Evolutionary conservation across 805 yeast species (phyloP).

Genomic region (Pichia cephalocereana): DNA sequence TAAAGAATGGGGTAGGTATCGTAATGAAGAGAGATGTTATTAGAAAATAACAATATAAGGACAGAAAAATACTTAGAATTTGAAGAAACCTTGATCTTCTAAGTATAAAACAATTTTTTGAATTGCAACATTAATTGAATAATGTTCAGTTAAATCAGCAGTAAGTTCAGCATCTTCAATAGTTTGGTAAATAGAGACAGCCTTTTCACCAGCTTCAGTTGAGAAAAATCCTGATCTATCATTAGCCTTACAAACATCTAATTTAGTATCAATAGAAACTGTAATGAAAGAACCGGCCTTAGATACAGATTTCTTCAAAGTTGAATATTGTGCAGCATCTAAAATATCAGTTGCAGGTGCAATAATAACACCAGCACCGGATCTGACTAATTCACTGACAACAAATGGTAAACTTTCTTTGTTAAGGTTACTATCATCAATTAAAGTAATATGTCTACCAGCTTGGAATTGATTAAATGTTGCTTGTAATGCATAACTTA

Average conservation of each 20-base stretch:
- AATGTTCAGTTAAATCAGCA: slow-evolving; percentile 39
- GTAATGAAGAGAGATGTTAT: neutral
- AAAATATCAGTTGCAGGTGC: slow-evolving; percentile 40
- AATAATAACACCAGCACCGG: slow-evolving; percentile 89
- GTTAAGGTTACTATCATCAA: slow-evolving; percentile 28
- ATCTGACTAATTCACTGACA: slow-evolving; percentile 65
- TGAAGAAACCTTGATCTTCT: slow-evolving; percentile 78
- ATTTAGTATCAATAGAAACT: slow-evolving; percentile 43
- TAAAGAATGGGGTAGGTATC: too few relatives aligned
- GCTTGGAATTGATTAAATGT: slow-evolving; percentile 85
- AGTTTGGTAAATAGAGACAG: slow-evolving; percentile 36
- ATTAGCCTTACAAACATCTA: slow-evolving; percentile 34
- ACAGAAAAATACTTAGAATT: slow-evolving; percentile 26
- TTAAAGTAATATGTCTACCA: slow-evolving; percentile 66
- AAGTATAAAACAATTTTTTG: slow-evolving; percentile 64
- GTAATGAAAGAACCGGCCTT: slow-evolving; percentile 43
- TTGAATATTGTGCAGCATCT: slow-evolving; percentile 32
- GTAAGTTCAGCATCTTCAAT: slow-evolving; percentile 49
- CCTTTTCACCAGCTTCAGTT: slow-evolving; percentile 33
- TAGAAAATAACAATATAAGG: neutral
- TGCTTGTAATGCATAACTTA: slow-evolving; percentile 79
- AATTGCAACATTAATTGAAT: slow-evolving; percentile 59
- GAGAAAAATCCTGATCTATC: slow-evolving; percentile 43
- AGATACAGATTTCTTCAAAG: slow-evolving; percentile 34
- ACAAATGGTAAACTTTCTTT: slow-evolving; percentile 46